These are phyloP conservation scores for Lenzites betulinus DNA, from an alignment of 768 basidiomycete genomes.

Conservation along the genomic window DNA sequence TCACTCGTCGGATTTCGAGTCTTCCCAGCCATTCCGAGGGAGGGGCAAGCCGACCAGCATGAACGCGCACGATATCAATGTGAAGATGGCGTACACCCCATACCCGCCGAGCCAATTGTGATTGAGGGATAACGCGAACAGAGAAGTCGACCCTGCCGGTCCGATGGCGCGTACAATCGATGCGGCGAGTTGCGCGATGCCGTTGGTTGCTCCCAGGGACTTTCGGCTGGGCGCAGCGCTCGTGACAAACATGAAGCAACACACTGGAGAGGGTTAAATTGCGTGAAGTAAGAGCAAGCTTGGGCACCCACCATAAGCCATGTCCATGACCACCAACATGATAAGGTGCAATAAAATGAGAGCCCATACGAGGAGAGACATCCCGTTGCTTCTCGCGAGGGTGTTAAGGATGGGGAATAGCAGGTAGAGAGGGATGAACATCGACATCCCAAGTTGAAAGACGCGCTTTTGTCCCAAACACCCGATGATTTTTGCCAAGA, in stretches of 20 bases:
- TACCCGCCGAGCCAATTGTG: constrained; percentile 47
- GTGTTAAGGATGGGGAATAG: constrained; percentile 34
- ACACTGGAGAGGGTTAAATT: constrained; percentile 19
- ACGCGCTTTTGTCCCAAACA: constrained; percentile 39
- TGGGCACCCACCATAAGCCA: constrained; percentile 32
- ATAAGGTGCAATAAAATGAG: constrained; percentile 29
- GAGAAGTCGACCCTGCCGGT: constrained; percentile 54
- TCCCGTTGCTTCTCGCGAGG: constrained; percentile 23
- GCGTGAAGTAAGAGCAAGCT: neutral
- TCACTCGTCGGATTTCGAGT: constrained; percentile 6
- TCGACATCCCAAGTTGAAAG: constrained; percentile 30
- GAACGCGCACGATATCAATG: constrained; percentile 16
- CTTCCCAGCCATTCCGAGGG: constrained; percentile 25
- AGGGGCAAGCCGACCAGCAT: constrained; percentile 24
- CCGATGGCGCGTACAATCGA: constrained; percentile 52
- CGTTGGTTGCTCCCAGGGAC: constrained; percentile 54
- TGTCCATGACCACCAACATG: constrained; percentile 30
- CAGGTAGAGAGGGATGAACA: constrained; percentile 29
- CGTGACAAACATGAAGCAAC: constrained; percentile 37
- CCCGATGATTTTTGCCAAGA: constrained; percentile 39
- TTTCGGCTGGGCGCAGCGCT: constrained; percentile 31
- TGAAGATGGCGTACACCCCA: constrained; percentile 37
- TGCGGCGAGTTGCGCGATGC: constrained; percentile 54
- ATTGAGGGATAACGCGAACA: constrained; percentile 56
- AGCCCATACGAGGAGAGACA: constrained; percentile 26